Conservation (phyloP, 495 filamentous ascomycete species). For the Parathielavia hyrcaniae region DNA sequence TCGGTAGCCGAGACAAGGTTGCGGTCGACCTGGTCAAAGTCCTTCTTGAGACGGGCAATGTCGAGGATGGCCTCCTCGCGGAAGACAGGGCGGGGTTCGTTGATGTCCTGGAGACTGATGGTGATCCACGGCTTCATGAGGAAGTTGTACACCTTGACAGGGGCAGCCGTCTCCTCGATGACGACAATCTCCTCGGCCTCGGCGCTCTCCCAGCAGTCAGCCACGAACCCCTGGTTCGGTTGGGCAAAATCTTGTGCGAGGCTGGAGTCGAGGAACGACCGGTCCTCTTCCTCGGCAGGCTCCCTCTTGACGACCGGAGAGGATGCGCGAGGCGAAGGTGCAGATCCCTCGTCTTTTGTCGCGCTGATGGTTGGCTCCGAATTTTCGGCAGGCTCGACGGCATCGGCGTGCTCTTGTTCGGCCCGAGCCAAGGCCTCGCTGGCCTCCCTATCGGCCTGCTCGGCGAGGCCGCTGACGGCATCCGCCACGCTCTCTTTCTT, state of each 20-base stretch:
- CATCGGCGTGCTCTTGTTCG: constrained; percentile 45
- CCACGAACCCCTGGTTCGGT: constrained; percentile 40
- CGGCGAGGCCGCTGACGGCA: constrained; percentile 61
- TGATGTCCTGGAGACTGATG: constrained; percentile 52
- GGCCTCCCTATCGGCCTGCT: constrained; percentile 61
- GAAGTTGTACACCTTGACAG: constrained; percentile 83
- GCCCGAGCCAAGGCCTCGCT: constrained; percentile 57
- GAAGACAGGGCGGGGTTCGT: constrained; percentile 48
- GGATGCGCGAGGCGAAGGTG: constrained; percentile 38
- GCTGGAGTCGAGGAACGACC: constrained; percentile 44
- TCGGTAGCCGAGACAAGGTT: constrained; percentile 85
- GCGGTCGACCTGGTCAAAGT: constrained; percentile 94
- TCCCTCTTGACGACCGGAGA: constrained; percentile 52
- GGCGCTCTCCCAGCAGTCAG: constrained; percentile 76
- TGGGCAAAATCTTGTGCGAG: constrained; percentile 50
- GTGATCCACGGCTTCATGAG: constrained; percentile 92
- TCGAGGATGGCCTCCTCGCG: constrained; percentile 71
- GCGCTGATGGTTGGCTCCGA: constrained; percentile 39
- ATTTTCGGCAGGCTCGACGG: constrained; percentile 40
- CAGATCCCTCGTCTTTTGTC: constrained; percentile 42
- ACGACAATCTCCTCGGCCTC: constrained; percentile 63
- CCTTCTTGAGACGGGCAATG: constrained; percentile 89
- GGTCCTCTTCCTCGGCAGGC: constrained; percentile 50
- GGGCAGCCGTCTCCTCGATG: constrained; percentile 57
- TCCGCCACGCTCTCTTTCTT: constrained; percentile 63